These are phyloP conservation scores for Sechiopsis laciniata DNA, from an alignment of 306 rosid species.

Conservation along the genomic window DNA sequence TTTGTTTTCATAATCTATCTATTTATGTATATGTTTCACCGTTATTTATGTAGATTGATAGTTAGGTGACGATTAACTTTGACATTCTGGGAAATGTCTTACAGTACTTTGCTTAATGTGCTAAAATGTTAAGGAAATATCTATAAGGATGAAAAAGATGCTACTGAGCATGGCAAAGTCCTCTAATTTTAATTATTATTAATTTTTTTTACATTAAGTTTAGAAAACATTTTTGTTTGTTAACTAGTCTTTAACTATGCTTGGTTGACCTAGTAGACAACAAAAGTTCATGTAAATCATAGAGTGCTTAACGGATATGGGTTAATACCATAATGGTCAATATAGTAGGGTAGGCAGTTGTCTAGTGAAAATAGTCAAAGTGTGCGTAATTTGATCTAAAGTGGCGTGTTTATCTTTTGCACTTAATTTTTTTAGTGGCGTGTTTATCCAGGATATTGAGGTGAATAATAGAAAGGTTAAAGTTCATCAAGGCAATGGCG, in stretches of 20 bases:
- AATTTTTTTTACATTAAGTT: too few species aligned
- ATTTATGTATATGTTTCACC: slow-evolving; percentile 10
- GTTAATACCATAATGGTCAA: too few species aligned
- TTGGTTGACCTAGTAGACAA: too few species aligned
- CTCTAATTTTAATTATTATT: too few species aligned
- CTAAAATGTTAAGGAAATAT: background rate
- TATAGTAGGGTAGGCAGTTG: too few species aligned
- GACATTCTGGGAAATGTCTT: background rate
- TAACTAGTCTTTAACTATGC: background rate
- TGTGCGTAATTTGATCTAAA: background rate
- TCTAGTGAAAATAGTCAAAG: too few species aligned
- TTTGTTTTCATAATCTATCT: slow-evolving; percentile 10
- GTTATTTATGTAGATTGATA: background rate
- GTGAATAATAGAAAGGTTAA: slow-evolving; percentile 76
- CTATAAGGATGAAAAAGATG: slow-evolving; percentile 9
- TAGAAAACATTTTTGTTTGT: too few species aligned
- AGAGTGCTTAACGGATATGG: too few species aligned
- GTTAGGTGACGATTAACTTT: background rate
- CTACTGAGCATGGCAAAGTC: background rate
- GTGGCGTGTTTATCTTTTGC: slow-evolving; percentile 15
- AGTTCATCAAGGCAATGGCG: slow-evolving; percentile 52
- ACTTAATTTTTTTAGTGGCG: slow-evolving; percentile 10
- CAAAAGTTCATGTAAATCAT: background rate
- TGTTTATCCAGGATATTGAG: slow-evolving; percentile 61
- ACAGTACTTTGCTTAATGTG: background rate